A percentile compares a stretch with the other conserved stretches of the same genome.
Conservation (phyloP, 352 stramenopile genomes). For the Pythium sukuiense region DNA sequence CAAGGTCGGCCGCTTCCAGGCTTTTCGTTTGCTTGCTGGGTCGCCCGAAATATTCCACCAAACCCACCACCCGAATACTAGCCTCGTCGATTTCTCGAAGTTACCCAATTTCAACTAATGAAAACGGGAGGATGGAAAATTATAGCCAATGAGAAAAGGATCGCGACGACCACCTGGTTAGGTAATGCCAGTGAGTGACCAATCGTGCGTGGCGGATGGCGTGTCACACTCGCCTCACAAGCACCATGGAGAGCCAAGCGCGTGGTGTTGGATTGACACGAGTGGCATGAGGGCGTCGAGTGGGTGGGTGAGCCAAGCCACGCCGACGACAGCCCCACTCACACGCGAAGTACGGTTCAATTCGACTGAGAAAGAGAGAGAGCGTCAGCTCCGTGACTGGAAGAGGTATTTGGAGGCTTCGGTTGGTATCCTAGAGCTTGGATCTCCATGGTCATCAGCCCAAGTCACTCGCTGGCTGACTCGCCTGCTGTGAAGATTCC, state of each 20-base stretch:
- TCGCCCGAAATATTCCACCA: constrained; percentile 21
- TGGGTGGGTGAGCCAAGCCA: not conserved
- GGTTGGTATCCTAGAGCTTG: not conserved
- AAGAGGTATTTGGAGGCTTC: not conserved
- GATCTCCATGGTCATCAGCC: not conserved
- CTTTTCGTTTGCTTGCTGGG: not conserved
- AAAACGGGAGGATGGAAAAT: not conserved
- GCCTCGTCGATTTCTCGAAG: not conserved
- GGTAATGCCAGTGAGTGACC: constrained; percentile 24
- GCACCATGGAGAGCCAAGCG: not conserved
- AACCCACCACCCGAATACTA: constrained; percentile 9
- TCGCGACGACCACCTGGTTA: constrained; percentile 11
- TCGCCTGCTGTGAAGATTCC: not conserved
- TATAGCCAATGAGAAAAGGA: constrained; percentile 12
- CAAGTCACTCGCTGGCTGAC: not conserved
- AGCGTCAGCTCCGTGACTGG: not conserved
- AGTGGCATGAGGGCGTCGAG: constrained; percentile 12
- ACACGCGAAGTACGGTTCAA: not conserved
- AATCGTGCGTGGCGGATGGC: constrained; percentile 19
- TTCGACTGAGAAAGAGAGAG: too few relatives aligned
- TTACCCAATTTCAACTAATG: constrained; percentile 9
- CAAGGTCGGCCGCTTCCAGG: constrained; percentile 1
- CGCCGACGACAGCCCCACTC: not conserved
- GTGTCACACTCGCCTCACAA: constrained; percentile 4
- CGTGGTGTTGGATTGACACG: constrained; percentile 11